phyloP scores from a whole-genome alignment of 1,139 yeast genomes.

The Taphrina wiesneri region DNA sequence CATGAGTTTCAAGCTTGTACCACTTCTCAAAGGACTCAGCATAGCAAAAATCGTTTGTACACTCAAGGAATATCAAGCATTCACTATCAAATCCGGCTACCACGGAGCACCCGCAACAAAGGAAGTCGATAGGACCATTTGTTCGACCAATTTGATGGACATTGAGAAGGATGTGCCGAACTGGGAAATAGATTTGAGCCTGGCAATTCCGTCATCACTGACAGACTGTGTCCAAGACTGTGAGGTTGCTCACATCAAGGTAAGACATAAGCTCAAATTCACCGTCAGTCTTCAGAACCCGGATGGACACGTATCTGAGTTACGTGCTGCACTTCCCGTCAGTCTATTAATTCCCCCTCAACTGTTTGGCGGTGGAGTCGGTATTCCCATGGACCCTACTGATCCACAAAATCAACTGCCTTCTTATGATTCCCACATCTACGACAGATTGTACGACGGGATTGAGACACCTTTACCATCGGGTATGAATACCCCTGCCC shows the following conservation, averaged over 20 bases:
- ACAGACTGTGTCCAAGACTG: conserved; percentile 84
- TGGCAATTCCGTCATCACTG: conserved; percentile 70
- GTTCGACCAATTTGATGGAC: conserved; percentile 44
- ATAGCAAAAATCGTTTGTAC: conserved; percentile 70
- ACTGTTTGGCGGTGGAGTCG: conserved; percentile 52
- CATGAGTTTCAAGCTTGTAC: conserved; percentile 69
- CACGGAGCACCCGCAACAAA: conserved; percentile 41
- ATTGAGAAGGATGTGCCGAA: conserved; percentile 54
- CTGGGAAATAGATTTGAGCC: conserved; percentile 69
- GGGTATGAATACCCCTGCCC: conserved; percentile 55
- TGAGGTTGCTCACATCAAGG: conserved; percentile 61
- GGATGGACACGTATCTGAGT: conserved; percentile 74
- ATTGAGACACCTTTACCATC: conserved; percentile 60
- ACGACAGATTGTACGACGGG: conserved; percentile 81
- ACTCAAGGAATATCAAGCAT: conserved; percentile 66
- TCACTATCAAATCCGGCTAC: conserved; percentile 58
- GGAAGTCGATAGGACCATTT: conserved; percentile 48
- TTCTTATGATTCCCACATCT: conserved; percentile 76
- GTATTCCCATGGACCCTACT: conserved; percentile 33
- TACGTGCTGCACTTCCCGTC: conserved; percentile 73
- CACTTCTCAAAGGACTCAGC: conserved; percentile 74
- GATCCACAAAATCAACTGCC: conserved; percentile 74
- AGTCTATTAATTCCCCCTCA: conserved; percentile 75
- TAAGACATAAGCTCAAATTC: conserved; percentile 69
- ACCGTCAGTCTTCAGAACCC: conserved; percentile 66